phyloP scores from a whole-genome alignment of 768 basidiomycete species.

The Agaricus subrufescens region DNA sequence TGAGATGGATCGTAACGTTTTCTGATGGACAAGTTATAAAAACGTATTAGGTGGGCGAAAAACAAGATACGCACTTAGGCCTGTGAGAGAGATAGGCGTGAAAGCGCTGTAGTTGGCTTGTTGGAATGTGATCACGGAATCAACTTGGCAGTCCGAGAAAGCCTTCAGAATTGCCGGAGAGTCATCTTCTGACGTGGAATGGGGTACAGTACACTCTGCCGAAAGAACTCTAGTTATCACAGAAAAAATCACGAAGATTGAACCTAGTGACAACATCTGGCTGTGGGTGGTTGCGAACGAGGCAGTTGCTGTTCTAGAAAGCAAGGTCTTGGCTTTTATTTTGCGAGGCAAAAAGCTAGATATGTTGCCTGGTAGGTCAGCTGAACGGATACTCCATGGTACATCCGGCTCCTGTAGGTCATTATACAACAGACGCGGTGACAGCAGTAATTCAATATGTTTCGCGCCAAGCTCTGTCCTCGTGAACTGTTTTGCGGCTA shows the following conservation, averaged over 20 bases:
- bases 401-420: background rate
- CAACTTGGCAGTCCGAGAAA: constrained; percentile 28
- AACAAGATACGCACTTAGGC: constrained; percentile 19
- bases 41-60: background rate
- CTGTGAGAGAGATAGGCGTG: constrained; percentile 30
- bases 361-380: background rate
- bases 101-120: constrained; percentile 30
- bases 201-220: constrained; percentile 24
- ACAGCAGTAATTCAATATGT: background rate
- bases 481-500: background rate
- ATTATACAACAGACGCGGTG: background rate
- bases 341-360: background rate
- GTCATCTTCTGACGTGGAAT: constrained; percentile 26
- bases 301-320: too few relatives aligned
- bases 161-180: constrained; percentile 28
- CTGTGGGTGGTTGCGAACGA: background rate
- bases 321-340: background rate
- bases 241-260: background rate
- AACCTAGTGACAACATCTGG: background rate
- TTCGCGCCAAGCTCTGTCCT: background rate
- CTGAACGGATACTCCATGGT: background rate
- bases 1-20: constrained; percentile 36
- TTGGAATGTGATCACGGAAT: constrained; percentile 30
- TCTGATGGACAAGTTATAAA: constrained; percentile 15
- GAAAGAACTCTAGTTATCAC: background rate